These are phyloP conservation scores for Volvariella volvacea DNA, from an alignment of 1,284 basidiomycete species.

Conservation along the genomic window DNA sequence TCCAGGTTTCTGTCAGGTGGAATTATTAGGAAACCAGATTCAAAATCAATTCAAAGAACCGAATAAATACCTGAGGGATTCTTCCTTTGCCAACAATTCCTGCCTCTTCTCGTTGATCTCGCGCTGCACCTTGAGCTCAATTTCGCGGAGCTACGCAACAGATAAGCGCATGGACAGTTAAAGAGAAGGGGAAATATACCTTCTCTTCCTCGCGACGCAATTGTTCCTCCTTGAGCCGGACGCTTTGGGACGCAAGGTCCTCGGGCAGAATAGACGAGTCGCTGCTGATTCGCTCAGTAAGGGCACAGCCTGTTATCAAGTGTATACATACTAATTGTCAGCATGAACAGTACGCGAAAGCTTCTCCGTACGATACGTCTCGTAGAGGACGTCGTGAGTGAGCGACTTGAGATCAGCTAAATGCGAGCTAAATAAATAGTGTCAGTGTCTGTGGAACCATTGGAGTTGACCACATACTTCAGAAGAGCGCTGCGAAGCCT, in stretches of 20 bases:
- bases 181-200: conserved; percentile 28
- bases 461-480: conserved; percentile 46
- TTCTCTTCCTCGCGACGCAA: conserved; percentile 97
- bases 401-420: conserved; percentile 91
- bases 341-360: conserved; percentile 87
- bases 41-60: conserved; percentile 1
- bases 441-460: conserved; percentile 6
- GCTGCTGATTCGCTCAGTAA: conserved; percentile 29
- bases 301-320: conserved; percentile 5
- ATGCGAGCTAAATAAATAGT: conserved; percentile 66
- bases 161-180: neutral
- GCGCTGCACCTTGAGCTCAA: conserved; percentile 96
- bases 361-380: conserved; percentile 98
- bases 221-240: conserved; percentile 98
- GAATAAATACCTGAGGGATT: conserved; percentile 63
- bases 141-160: conserved; percentile 77
- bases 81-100: conserved; percentile 91
- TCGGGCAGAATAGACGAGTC: conserved; percentile 90
- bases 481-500: conserved; percentile 87
- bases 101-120: conserved; percentile 99
- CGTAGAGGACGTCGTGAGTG: conserved; percentile 92
- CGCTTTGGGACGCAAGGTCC: conserved; percentile 94
- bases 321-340: conserved; percentile 57
- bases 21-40: conserved; percentile 3
- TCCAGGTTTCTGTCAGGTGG: conserved; percentile 66